Conservation (phyloP, 1,284 basidiomycete species). For the Schizophyllum amplum region DNA sequence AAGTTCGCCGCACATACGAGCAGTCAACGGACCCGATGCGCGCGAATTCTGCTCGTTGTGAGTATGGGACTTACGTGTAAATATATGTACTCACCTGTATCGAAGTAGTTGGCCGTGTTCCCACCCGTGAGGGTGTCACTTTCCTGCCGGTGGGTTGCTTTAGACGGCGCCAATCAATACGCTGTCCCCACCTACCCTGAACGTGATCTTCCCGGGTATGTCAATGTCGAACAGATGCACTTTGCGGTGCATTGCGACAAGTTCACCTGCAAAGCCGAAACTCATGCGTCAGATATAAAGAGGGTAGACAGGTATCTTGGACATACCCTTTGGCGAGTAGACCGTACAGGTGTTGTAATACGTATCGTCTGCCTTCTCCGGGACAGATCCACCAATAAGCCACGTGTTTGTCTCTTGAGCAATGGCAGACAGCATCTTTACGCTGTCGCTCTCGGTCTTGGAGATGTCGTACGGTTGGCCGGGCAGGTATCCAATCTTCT, state of each 20-base stretch:
- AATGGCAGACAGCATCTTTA: conserved; percentile 74
- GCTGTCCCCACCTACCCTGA: conserved; percentile 65
- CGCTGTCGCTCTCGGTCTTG: conserved; percentile 64
- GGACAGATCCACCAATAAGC: conserved; percentile 93
- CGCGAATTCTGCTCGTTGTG: conserved; percentile 60
- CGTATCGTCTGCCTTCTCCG: conserved; percentile 72
- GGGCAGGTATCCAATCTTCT: conserved; percentile 59
- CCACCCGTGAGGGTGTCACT: conserved; percentile 90
- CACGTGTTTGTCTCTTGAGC: conserved; percentile 81
- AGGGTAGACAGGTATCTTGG: neutral
- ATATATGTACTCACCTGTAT: conserved; percentile 55
- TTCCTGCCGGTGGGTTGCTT: conserved; percentile 49
- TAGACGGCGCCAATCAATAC: neutral
- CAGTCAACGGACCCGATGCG: conserved; percentile 61
- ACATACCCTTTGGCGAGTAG: conserved; percentile 75
- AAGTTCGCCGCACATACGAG: neutral
- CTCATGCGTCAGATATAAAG: neutral
- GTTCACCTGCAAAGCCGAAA: conserved; percentile 55
- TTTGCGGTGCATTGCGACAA: conserved; percentile 88
- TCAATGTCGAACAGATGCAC: conserved; percentile 98
- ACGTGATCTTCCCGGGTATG: conserved; percentile 93
- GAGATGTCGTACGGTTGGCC: conserved; percentile 50
- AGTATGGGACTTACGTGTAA: neutral
- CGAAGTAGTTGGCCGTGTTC: conserved; percentile 71
- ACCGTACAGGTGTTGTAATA: conserved; percentile 93